Conservation (phyloP, 129 eudicot genomes). For the Lonicera japonica region DNA sequence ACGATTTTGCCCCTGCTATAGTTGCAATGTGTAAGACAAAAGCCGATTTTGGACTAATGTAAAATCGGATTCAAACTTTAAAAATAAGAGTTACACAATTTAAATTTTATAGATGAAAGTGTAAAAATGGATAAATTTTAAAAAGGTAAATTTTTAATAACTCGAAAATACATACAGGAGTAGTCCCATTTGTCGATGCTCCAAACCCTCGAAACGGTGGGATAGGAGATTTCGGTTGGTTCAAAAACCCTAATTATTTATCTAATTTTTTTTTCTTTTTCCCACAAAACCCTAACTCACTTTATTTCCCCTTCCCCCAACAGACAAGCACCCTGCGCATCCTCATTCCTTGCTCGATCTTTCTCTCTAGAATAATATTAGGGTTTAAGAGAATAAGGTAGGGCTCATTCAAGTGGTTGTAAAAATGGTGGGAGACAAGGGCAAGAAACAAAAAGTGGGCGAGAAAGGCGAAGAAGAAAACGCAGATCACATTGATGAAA, state of each 20-base stretch:
- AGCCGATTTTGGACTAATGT: no score
- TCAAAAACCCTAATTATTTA: not conserved
- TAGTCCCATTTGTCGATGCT: no score
- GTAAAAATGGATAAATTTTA: no score
- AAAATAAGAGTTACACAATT: no score
- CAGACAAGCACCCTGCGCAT: constrained; percentile 1
- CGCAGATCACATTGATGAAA: constrained; percentile 42
- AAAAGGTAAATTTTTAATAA: no score
- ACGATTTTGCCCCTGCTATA: no score
- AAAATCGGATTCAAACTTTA: no score
- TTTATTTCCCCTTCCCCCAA: constrained; percentile 1
- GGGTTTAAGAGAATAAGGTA: not conserved
- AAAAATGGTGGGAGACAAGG: constrained; percentile 70
- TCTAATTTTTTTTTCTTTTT: not conserved
- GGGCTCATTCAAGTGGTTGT: constrained; percentile 6
- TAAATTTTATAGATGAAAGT: no score
- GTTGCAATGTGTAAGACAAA: no score
- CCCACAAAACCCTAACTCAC: constrained; percentile 35
- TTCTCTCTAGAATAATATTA: not conserved
- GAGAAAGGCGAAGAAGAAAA: constrained; percentile 3
- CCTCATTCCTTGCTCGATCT: not conserved
- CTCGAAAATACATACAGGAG: no score
- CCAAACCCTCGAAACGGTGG: no score
- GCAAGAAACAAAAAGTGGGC: constrained; percentile 59
- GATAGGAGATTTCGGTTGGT: not conserved